Evolutionary conservation across 768 basidiomycete genomes (phyloP), one percentile per base, ranked within the genome.

Genomic region (Auricularia sp.): DNA sequence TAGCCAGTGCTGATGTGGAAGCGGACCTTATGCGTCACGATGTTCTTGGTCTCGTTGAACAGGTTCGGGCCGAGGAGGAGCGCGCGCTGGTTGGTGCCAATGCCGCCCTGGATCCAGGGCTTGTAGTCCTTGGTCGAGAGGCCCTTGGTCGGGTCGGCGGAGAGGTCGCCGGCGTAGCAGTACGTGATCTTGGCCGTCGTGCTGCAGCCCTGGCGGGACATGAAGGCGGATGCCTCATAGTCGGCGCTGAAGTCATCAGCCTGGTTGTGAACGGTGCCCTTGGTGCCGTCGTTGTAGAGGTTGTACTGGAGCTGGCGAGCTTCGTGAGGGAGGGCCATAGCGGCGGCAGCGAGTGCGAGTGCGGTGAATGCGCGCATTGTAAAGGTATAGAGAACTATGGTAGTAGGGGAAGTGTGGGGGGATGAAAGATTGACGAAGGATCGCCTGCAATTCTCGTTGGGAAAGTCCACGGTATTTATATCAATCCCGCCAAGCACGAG

Each of bases 1-100:
- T 54, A 54, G 7, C n/a, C 54, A 8, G 54, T 54, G 54, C 54
- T 54, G 54, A 54, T 54, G 54, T 54, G 54, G 54, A 54, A 54
- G 54, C 54, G 54, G 29, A 54, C n/a, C 54, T 54, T 54, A 18
- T 54, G 54, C n/a, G 54, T 54, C 11, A 54, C 54, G 54, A 54
- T 29, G 54, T 29, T 54, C 39, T 42, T 42, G 54, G 11, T 54
- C n/a, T n/a, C 54, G 29, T 54, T 54, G 54, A 54, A n/a, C n/a
- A n/a, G 6, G 54, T 29, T n/a, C 54, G 18, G n/a, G 29, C n/a
- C 18, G 54, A 29, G n/a, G n/a, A 54, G 54, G 54, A 54, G 18
- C 54, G 54, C 54, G 54, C 54, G 54, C 54, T 54, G 54, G 54
- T 54, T 54, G 11, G 54, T 54, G 54, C 54, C 54, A 18, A 54